Evolutionary conservation across 2,329 filamentous ascomycete genomes (phyloP).

Genomic region (Fusarium subtropicale): DNA sequence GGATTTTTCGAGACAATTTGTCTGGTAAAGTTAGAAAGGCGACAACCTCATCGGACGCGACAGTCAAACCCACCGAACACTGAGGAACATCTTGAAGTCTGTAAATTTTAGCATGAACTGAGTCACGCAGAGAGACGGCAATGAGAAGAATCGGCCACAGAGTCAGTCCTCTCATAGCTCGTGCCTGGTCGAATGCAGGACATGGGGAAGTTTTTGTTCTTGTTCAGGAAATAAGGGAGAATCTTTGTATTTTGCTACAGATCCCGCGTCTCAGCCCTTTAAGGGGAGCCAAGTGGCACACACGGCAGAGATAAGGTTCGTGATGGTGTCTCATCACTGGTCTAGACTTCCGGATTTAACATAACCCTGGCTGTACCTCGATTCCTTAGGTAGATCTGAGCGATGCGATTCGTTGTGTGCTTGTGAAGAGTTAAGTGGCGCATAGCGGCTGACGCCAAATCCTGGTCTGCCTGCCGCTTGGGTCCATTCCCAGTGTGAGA

Average conservation of each 20-base stretch:
- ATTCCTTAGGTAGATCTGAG: not conserved
- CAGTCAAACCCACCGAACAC: not conserved
- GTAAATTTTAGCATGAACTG: not conserved
- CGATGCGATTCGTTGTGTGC: not conserved
- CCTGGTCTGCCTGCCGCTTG: not conserved
- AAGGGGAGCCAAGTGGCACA: not conserved
- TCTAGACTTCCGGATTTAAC: not conserved
- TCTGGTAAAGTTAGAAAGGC: not conserved
- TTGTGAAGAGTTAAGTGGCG: not conserved
- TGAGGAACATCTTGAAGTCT: not conserved
- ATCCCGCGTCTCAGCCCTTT: not conserved
- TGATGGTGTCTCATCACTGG: not conserved
- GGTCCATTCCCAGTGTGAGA: not conserved
- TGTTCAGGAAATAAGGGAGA: not conserved
- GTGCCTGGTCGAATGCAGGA: not conserved
- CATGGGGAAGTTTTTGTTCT: not conserved
- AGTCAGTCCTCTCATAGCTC: not conserved
- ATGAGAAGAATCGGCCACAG: not conserved
- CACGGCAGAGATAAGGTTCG: conserved; percentile 1
- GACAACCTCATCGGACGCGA: not conserved
- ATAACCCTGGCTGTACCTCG: not conserved
- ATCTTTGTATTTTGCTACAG: no score
- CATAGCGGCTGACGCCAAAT: not conserved
- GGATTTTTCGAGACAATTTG: not conserved
- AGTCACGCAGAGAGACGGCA: not conserved